Conservation (phyloP, 2,329 filamentous ascomycete genomes). For the Sarocladiaceae sp. region DNA sequence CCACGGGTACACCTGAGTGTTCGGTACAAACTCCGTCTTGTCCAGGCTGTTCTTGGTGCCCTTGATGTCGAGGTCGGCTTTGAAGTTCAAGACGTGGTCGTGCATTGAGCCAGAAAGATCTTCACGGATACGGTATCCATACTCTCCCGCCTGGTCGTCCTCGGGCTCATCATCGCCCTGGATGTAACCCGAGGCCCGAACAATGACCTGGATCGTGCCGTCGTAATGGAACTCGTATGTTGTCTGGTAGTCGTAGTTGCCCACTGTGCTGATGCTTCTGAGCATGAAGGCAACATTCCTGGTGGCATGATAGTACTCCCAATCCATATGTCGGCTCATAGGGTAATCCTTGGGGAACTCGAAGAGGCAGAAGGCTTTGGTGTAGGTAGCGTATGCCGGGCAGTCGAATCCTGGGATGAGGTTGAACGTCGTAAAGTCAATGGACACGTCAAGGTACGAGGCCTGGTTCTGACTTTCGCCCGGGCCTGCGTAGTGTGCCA, state of each 20-base stretch:
- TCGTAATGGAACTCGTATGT: conserved; percentile 45
- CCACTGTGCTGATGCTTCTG: conserved; percentile 41
- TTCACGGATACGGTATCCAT: conserved; percentile 45
- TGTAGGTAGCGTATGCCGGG: conserved; percentile 11
- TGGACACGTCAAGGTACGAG: conserved; percentile 1
- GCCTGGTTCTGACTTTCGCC: conserved; percentile 3
- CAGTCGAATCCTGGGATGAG: conserved; percentile 13
- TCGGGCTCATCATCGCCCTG: conserved; percentile 39
- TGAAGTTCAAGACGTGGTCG: conserved; percentile 50
- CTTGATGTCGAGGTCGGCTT: conserved; percentile 46
- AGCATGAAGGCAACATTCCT: conserved; percentile 42
- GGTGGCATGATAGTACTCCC: conserved; percentile 34
- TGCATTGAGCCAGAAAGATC: conserved; percentile 43
- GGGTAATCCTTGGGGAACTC: conserved; percentile 34
- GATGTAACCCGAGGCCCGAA: conserved; percentile 49
- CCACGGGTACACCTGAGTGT: conserved; percentile 38
- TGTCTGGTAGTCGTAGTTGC: conserved; percentile 50
- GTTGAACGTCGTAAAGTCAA: conserved; percentile 5
- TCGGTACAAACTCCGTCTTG: conserved; percentile 26
- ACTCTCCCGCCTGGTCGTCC: conserved; percentile 36
- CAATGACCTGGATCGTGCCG: conserved; percentile 44
- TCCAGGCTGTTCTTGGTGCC: conserved; percentile 40
- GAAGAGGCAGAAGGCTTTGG: conserved; percentile 7
- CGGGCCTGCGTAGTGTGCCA: conserved; percentile 8
- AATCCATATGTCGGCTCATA: conserved; percentile 41